A percentile compares a stretch with the other conserved stretches of the same genome.
These are phyloP conservation scores for Papiliotrema flavescens DNA, from an alignment of 1,284 basidiomycete species.

Conservation along the genomic window DNA sequence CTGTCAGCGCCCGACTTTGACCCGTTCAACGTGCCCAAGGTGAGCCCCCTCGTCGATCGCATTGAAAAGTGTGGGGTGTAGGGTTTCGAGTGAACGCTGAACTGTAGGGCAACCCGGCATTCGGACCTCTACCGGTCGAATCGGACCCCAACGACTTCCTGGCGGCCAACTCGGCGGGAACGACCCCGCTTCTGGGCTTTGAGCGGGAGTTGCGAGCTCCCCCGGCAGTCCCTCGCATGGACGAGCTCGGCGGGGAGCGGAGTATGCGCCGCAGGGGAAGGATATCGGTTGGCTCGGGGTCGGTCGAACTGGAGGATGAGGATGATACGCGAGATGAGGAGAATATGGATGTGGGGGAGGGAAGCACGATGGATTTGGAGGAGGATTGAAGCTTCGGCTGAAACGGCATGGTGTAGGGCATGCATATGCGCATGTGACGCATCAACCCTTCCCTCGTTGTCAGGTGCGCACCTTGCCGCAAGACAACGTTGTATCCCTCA, in stretches of 20 bases:
- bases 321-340: conserved; percentile 5
- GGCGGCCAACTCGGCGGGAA: conserved; percentile 28
- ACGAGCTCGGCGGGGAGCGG: neutral
- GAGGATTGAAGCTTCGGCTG: conserved; percentile 29
- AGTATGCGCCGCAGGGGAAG: neutral
- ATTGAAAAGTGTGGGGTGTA: no score
- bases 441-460: no score
- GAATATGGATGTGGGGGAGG: conserved; percentile 19
- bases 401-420: no score
- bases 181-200: neutral
- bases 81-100: neutral
- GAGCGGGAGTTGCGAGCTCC: neutral
- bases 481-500: no score
- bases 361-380: conserved; percentile 39
- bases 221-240: neutral
- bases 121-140: conserved; percentile 37
- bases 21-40: conserved; percentile 41
- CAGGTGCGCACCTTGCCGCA: no score
- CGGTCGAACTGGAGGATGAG: conserved; percentile 1
- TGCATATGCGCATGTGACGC: no score
- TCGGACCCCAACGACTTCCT: conserved; percentile 19
- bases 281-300: neutral
- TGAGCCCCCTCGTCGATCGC: no score
- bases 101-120: conserved; percentile 32
- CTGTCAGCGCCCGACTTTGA: conserved; percentile 35